phyloP scores from a whole-genome alignment of 2,329 filamentous ascomycete species.

The Coleophoma cylindrospora region DNA sequence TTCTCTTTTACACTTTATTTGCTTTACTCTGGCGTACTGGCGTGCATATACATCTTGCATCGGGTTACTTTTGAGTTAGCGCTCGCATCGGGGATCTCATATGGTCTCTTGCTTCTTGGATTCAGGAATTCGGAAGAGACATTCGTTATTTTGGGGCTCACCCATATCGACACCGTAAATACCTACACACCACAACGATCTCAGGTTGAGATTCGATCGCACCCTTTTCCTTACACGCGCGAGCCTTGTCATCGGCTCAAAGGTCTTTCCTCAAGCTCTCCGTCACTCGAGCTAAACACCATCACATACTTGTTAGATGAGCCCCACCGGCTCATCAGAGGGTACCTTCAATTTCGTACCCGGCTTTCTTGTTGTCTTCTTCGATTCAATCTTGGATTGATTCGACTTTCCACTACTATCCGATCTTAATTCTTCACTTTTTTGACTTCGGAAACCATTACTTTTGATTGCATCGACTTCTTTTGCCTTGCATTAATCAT shows the following conservation, averaged over 20 bases:
- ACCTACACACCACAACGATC: neutral
- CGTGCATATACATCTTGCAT: slow-evolving; percentile 19
- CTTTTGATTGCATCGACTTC: neutral
- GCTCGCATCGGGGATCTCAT: slow-evolving; percentile 1
- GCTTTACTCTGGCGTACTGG: slow-evolving; percentile 21
- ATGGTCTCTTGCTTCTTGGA: slow-evolving; percentile 19
- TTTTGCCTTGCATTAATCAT: neutral
- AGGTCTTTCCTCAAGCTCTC: neutral
- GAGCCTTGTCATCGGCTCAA: slow-evolving; percentile 1
- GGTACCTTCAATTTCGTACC: neutral
- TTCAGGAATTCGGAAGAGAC: slow-evolving; percentile 24
- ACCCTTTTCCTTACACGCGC: neutral
- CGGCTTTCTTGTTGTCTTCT: neutral
- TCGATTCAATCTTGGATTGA: neutral
- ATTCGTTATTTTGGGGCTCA: slow-evolving; percentile 10
- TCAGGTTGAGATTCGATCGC: neutral
- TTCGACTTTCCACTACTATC: neutral
- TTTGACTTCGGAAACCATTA: neutral
- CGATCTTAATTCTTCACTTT: neutral
- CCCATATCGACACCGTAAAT: neutral
- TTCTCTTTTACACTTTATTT: slow-evolving; percentile 2
- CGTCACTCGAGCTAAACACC: neutral
- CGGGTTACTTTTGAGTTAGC: slow-evolving; percentile 21
- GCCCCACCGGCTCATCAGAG: neutral
- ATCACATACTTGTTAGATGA: neutral